Evolutionary conservation across 805 yeast species (phyloP).

Genomic region (Lipomyces yamanashiensis): DNA sequence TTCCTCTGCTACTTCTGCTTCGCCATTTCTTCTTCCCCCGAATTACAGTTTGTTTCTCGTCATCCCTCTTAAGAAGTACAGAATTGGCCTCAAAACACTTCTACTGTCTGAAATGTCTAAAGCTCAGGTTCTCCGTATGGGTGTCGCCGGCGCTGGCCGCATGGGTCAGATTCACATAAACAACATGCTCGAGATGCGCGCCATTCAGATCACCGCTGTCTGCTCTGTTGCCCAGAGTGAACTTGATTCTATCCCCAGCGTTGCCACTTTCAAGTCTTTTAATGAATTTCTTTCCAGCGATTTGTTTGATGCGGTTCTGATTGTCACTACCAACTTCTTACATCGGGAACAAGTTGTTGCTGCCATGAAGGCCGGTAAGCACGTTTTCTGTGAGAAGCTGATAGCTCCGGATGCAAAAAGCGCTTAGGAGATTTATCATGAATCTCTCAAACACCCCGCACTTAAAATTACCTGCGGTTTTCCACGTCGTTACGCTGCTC

Average conservation of each 20-base stretch:
- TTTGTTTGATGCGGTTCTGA: constrained; percentile 32
- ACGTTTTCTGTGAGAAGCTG: constrained; percentile 38
- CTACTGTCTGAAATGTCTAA: background rate
- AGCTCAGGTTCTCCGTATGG: constrained; percentile 9
- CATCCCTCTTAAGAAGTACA: no score
- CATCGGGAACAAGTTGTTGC: constrained; percentile 31
- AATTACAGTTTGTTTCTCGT: no score
- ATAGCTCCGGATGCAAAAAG: constrained; percentile 22
- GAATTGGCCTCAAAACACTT: no score
- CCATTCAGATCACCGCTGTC: constrained; percentile 22
- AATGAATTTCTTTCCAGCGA: constrained; percentile 27
- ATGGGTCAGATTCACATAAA: constrained; percentile 32
- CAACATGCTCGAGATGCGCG: constrained; percentile 20
- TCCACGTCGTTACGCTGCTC: constrained; percentile 34
- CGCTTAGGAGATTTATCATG: constrained; percentile 33
- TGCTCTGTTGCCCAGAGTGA: constrained; percentile 26
- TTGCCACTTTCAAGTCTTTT: constrained; percentile 22
- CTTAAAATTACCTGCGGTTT: constrained; percentile 38
- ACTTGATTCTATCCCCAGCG: constrained; percentile 10
- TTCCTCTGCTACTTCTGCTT: no score
- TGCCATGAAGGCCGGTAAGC: constrained; percentile 33
- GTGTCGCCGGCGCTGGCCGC: constrained; percentile 35
- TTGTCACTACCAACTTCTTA: constrained; percentile 30
- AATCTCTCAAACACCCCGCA: constrained; percentile 28
- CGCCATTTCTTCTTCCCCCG: no score